These are phyloP conservation scores for Sergeia podlipaevii DNA, from an alignment of 208 protist genomes.

Conservation along the genomic window DNA sequence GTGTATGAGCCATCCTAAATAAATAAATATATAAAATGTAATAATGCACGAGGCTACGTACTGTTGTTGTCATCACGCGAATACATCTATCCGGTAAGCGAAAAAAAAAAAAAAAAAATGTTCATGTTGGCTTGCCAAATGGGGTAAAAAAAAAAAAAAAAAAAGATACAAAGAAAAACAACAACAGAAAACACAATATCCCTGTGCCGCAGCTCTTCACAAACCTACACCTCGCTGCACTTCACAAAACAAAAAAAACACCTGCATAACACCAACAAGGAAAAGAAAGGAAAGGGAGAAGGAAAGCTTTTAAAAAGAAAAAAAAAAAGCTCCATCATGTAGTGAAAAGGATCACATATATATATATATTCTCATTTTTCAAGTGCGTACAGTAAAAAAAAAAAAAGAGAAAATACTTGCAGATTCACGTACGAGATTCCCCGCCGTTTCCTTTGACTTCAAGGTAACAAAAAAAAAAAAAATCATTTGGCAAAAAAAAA, in stretches of 20 bases:
- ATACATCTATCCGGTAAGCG: background rate
- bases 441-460: too few relatives aligned
- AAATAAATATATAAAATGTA: background rate
- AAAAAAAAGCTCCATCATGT: too few relatives aligned
- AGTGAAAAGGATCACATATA: constrained; percentile 13
- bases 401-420: background rate
- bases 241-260: constrained; percentile 6
- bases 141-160: background rate
- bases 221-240: background rate
- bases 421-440: background rate
- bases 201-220: background rate
- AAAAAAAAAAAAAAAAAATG: background rate
- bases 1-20: background rate
- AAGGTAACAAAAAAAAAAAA: background rate
- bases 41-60: background rate
- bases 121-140: background rate
- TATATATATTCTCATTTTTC: constrained; percentile 15
- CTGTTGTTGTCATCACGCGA: background rate
- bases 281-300: background rate
- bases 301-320: background rate
- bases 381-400: background rate
- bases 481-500: constrained; percentile 2
- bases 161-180: background rate
- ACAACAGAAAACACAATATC: constrained; percentile 13
- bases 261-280: background rate